Conservation (phyloP, 495 filamentous ascomycete genomes). For the Penicillium bovifimosum region DNA sequence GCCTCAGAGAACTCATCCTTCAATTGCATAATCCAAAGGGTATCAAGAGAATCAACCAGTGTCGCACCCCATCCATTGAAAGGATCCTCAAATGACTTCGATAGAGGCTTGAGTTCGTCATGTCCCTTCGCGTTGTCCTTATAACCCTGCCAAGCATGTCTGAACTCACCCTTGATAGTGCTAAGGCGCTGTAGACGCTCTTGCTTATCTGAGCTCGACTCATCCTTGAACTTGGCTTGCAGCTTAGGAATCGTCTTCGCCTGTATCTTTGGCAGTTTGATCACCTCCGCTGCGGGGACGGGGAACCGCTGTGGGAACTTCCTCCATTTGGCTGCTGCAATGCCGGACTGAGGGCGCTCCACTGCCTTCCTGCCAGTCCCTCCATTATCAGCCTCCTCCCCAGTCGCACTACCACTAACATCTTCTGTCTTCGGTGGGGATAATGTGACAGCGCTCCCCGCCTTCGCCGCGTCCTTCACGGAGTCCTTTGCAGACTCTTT, state of each 20-base stretch:
- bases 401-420: not conserved
- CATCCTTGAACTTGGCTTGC: conserved; percentile 64
- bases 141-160: conserved; percentile 73
- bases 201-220: conserved; percentile 54
- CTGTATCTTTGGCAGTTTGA: conserved; percentile 66
- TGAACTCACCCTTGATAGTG: conserved; percentile 61
- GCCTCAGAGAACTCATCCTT: conserved; percentile 87
- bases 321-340: conserved; percentile 55
- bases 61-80: conserved; percentile 97
- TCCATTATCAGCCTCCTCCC: conserved; percentile 11
- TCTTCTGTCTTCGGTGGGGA: not conserved
- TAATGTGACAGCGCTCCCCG: not conserved
- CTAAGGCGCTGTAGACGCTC: conserved; percentile 58
- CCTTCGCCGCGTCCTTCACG: not conserved
- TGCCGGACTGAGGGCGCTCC: conserved; percentile 28
- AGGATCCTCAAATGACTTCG: conserved; percentile 57
- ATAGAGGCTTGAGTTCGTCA: conserved; percentile 71
- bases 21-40: conserved; percentile 93
- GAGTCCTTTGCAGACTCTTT: not conserved
- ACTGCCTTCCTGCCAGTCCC: conserved; percentile 34
- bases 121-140: conserved; percentile 67
- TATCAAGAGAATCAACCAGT: conserved; percentile 87
- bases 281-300: conserved; percentile 59
- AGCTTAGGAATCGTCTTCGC: conserved; percentile 67
- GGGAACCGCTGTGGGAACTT: conserved; percentile 71